Base-by-base conservation (phyloP, 192 early-diverging fungal genomes). In the Backusella circina region DNA sequence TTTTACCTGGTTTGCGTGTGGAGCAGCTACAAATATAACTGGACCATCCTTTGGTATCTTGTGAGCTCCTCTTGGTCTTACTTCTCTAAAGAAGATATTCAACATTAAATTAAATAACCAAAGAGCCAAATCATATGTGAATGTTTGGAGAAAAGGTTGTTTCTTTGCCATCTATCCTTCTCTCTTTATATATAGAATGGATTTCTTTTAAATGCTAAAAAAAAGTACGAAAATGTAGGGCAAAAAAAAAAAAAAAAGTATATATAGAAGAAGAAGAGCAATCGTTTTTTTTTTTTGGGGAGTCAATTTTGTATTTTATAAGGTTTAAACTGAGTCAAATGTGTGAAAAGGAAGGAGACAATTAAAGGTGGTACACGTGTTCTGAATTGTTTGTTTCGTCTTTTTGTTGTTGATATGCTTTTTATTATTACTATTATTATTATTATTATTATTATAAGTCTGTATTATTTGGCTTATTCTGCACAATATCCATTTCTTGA, bases 21-120 rank as follows among this genome's bases (percentile, higher is more conserved):
- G 92, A 3, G 90, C 94, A 6, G 88, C 93, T 13, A 97, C 94
- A 87, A 99, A 98, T 57, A 99, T 94, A 39, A 98, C 90, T 10
- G 98, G 98, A 0, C 97, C 98, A 18, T 89, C 86, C 47, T 79
- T 74, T 1, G 98, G 97, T 68, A 98, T 89, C 73, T 91, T 88
- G 79, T 97, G 94, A 30, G 91, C 84, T 72, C 93, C 94, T 28
- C 95, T 87, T 18, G 90, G 88, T 39, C 90, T 88, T 70, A 99
- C 92, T 83, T 99, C 98, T 31, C 96, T 84, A 77, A 98, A 97
- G 78, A 95, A 95, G 80, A 95, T 84, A 47, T 89, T 88, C 23
- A 94, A 83, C 3, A 93, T 82, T 12, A 88, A 79, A 54, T 84
- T 89, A 80, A 92, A 93, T 77, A 94, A 87, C 79, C 82, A 85